phyloP scores from a whole-genome alignment of 345 rosid genomes.

The Stellera chamaejasme region DNA sequence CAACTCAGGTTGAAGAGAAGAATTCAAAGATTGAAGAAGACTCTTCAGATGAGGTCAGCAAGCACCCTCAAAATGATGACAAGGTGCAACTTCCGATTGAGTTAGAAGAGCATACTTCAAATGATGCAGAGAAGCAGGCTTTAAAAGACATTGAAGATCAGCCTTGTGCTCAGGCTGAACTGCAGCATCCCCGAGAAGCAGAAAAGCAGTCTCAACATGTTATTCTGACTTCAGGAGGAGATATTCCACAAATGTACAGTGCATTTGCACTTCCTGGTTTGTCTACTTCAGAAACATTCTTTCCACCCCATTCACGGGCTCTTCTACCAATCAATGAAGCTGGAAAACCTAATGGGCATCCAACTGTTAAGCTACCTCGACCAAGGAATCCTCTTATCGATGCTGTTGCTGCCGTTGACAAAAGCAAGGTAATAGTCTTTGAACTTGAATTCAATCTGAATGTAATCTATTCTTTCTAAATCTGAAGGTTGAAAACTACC shows the following conservation, averaged over 20 bases:
- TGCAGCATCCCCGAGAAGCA: too few species aligned
- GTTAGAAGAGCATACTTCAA: too few species aligned
- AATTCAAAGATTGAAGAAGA: too few species aligned
- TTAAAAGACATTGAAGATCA: not conserved
- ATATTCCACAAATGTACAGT: slow-evolving; percentile 27
- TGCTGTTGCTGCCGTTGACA: slow-evolving; percentile 90
- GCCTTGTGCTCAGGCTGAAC: too few species aligned
- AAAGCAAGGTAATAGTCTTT: slow-evolving; percentile 67
- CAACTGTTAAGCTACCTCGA: slow-evolving; percentile 51
- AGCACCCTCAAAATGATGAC: too few species aligned
- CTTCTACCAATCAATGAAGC: slow-evolving; percentile 26
- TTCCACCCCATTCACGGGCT: slow-evolving; percentile 27
- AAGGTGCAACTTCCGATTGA: too few species aligned
- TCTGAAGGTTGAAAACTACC: slow-evolving; percentile 6
- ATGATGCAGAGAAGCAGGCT: too few species aligned
- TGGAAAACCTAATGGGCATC: slow-evolving; percentile 47
- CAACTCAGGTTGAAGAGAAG: slow-evolving; percentile 8
- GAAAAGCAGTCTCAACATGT: slow-evolving; percentile 15
- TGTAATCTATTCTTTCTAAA: slow-evolving; percentile 2
- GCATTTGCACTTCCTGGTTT: slow-evolving; percentile 17
- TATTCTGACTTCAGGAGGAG: slow-evolving; percentile 20
- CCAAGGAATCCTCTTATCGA: slow-evolving; percentile 93
- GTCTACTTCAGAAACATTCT: slow-evolving; percentile 21
- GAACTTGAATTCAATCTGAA: slow-evolving; percentile 8
- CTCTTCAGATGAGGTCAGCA: too few species aligned